A percentile compares a stretch with the other conserved stretches of the same genome.
Evolutionary conservation across 441 rosid species (phyloP).

Genomic region (Brassica balearica): DNA sequence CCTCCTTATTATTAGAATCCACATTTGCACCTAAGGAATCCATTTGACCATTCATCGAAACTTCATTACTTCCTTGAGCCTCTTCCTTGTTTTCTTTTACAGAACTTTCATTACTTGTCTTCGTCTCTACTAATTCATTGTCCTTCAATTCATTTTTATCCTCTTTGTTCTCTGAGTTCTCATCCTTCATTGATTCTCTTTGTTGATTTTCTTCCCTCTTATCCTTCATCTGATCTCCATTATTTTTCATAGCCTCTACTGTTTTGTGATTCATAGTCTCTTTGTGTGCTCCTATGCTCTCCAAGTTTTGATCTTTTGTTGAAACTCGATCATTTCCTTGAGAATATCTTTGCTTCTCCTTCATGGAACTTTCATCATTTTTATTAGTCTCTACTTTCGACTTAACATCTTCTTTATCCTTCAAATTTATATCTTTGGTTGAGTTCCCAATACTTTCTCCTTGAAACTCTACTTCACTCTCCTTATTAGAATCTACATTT

Average conservation of each 20-base stretch:
- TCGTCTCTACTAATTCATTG: not conserved
- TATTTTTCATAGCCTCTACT: conserved; percentile 1
- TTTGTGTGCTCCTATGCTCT: not conserved
- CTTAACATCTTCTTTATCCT: conserved; percentile 13
- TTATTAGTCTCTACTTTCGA: not conserved
- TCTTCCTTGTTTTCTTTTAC: not conserved
- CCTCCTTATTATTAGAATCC: not conserved
- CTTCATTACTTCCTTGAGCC: not conserved
- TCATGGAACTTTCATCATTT: not conserved
- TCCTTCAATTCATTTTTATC: not conserved
- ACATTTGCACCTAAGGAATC: not conserved
- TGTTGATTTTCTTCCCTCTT: not conserved
- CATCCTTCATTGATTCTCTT: not conserved
- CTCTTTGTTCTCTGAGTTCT: conserved; percentile 11
- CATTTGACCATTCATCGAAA: not conserved
- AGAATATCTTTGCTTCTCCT: not conserved
- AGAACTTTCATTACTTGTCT: not conserved
- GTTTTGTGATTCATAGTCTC: not conserved
- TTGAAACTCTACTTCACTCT: conserved; percentile 7
- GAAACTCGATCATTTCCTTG: not conserved
- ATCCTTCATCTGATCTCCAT: not conserved
- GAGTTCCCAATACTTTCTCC: not conserved
- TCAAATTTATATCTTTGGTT: not conserved
- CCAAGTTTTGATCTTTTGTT: conserved; percentile 1
- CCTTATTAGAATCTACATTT: not conserved